Evolutionary conservation across 768 basidiomycete species (phyloP).

Genomic region (Russula sp.): DNA sequence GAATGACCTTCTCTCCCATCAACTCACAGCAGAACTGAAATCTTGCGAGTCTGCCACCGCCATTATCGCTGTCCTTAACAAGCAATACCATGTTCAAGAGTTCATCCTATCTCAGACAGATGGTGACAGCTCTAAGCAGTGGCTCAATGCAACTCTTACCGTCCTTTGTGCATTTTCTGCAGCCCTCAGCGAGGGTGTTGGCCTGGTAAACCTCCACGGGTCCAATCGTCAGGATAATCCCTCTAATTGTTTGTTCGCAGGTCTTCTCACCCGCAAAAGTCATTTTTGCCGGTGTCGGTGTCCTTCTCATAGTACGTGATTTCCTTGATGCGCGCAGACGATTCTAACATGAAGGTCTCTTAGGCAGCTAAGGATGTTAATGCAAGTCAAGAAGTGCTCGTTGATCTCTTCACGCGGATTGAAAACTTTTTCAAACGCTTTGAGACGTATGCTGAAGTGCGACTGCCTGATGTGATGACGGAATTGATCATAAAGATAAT

Average conservation of each 20-base stretch:
- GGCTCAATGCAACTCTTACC: background rate
- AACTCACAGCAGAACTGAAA: background rate
- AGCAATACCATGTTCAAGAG: background rate
- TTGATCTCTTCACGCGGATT: conserved; percentile 1
- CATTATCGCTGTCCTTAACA: background rate
- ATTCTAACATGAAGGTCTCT: background rate
- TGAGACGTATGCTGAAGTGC: background rate
- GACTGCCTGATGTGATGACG: background rate
- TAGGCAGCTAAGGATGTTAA: conserved; percentile 5
- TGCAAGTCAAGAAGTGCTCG: background rate
- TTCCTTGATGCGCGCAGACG: background rate
- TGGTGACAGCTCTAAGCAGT: background rate
- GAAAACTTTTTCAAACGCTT: background rate
- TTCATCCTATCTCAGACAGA: background rate
- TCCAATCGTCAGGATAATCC: background rate
- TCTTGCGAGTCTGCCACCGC: background rate
- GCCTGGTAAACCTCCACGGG: background rate
- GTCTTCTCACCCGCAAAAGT: background rate
- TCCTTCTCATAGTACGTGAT: background rate
- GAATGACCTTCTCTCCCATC: conserved; percentile 1
- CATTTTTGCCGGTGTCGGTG: conserved; percentile 6
- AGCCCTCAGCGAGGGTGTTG: background rate
- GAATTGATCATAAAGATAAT: background rate
- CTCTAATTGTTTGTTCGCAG: background rate
- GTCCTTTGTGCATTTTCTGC: conserved; percentile 1